Evolutionary conservation across 768 basidiomycete genomes (phyloP).

Genomic region (Chalciporus piperatus): DNA sequence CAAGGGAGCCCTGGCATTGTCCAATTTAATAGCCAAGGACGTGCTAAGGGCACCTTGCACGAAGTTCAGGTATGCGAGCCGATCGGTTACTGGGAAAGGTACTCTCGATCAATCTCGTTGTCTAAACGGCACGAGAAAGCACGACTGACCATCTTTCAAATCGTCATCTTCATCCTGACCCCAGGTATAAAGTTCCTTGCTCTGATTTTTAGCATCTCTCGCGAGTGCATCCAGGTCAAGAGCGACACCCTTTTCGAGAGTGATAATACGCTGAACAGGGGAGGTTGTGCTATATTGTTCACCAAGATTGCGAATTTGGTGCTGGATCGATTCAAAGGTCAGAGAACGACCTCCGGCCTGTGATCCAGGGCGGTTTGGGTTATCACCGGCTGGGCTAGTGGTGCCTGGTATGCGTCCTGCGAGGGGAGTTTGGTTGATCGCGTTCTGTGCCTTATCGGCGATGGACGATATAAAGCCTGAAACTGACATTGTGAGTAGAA

Average conservation of each 20-base stretch:
- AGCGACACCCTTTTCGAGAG: constrained; percentile 71
- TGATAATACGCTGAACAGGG: constrained; percentile 77
- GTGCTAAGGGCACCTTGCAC: constrained; percentile 65
- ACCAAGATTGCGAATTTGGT: constrained; percentile 69
- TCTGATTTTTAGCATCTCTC: constrained; percentile 65
- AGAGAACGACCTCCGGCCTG: constrained; percentile 46
- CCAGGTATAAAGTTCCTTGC: constrained; percentile 86
- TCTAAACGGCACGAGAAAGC: neutral
- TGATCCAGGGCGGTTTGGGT: constrained; percentile 42
- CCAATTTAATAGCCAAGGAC: constrained; percentile 59
- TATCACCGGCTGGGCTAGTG: constrained; percentile 32
- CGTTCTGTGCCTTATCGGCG: constrained; percentile 75
- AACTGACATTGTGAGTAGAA: constrained; percentile 47
- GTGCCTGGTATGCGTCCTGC: constrained; percentile 53
- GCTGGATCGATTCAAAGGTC: constrained; percentile 60
- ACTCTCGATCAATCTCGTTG: neutral
- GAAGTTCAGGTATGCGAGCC: constrained; percentile 79
- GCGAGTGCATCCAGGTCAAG: constrained; percentile 68
- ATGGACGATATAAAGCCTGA: constrained; percentile 62
- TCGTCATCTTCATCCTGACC: constrained; percentile 70
- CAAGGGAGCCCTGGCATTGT: constrained; percentile 60
- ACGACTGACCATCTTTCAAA: constrained; percentile 67
- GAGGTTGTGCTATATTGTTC: constrained; percentile 72
- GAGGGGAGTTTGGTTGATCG: constrained; percentile 60
- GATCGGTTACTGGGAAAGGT: constrained; percentile 61